A percentile compares a stretch with the other conserved stretches of the same genome.
These are phyloP conservation scores for Coprinopsis sp. DNA, from an alignment of 768 basidiomycete species.

Conservation along the genomic window DNA sequence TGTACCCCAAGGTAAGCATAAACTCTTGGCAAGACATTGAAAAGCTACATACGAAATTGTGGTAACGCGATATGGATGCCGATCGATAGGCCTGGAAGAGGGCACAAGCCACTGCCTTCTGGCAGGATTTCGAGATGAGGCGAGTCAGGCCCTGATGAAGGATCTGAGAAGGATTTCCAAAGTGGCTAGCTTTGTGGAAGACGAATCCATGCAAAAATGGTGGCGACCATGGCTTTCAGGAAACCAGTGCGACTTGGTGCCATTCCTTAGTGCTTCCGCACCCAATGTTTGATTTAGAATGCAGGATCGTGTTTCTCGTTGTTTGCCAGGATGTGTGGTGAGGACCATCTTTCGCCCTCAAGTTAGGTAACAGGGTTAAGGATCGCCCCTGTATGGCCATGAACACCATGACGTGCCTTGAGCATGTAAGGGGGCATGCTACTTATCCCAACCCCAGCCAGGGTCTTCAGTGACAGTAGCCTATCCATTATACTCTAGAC, in stretches of 20 bases:
- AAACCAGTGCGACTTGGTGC: constrained; percentile 20
- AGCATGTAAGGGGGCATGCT: constrained; percentile 18
- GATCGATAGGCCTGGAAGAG: constrained; percentile 2
- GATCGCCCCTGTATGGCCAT: too few species aligned
- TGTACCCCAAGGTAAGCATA: neutral
- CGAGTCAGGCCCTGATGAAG: constrained; percentile 13
- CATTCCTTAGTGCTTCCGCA: constrained; percentile 2
- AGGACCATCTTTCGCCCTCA: constrained; percentile 22
- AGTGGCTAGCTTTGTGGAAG: constrained; percentile 26
- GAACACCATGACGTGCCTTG: constrained; percentile 14
- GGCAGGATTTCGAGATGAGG: constrained; percentile 14
- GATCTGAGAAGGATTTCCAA: constrained; percentile 15
- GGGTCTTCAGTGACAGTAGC: constrained; percentile 17
- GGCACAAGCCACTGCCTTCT: constrained; percentile 5
- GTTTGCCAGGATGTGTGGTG: constrained; percentile 28
- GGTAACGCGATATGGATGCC: constrained; percentile 1
- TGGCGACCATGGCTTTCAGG: constrained; percentile 24
- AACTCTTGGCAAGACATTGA: neutral
- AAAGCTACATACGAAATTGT: constrained; percentile 5
- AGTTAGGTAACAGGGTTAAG: constrained; percentile 1
- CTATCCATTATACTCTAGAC: constrained; percentile 19
- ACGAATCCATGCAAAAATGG: constrained; percentile 28
- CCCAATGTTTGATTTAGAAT: constrained; percentile 16
- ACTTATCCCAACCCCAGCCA: constrained; percentile 29
- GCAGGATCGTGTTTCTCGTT: constrained; percentile 28